Evolutionary conservation across 768 basidiomycete genomes (phyloP), one percentile per base, ranked within the genome.

Genomic region (Kwoniella europaea): DNA sequence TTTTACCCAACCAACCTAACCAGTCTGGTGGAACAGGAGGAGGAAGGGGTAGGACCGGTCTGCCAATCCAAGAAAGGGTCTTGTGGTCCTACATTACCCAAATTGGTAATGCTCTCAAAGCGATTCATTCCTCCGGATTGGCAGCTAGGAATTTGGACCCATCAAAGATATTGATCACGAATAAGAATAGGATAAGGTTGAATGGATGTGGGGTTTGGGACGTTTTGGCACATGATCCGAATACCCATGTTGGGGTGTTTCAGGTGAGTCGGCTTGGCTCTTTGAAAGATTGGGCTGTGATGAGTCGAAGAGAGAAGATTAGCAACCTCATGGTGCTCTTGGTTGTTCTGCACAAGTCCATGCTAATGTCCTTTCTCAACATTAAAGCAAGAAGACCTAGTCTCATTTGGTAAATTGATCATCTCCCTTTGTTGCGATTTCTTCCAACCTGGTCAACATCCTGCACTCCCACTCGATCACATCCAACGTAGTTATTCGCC

Each of bases 11-110:
- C 56, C 75, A 55, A 15, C 69, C 60, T 18, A 50, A 13, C 41
- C 65, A 15, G 68, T 16, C 61, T 5, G 18, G 62, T 65, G 41
- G 85, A 88, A 41, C 88, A 87, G 75, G 80, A 87, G 13, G 79
- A 85, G 63, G 81, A 81, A 71, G 85, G 82, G 35, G 85, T 85
- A 56, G 78, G 83, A 9, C 82, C 81, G 83, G 84, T 16, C 76
- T 81, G 76, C 85, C 86, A 43, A 85, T 98, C 22, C 87, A 91
- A 0, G 97, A 99, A 82, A 87, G 90, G 18, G 89, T 90, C 0
- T 81, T 99, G 2, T 99, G 97, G 97, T 91, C 91, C 3, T 98
- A 94, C 79, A 89, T 97, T 59, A 88, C 93, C 22, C 97, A 99
- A 82, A 89, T 98, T 67, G 90, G 91, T 4, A 90, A 88, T 71